Base-by-base conservation (phyloP, 345 rosid genomes). In the Bruguiera parviflora region DNA sequence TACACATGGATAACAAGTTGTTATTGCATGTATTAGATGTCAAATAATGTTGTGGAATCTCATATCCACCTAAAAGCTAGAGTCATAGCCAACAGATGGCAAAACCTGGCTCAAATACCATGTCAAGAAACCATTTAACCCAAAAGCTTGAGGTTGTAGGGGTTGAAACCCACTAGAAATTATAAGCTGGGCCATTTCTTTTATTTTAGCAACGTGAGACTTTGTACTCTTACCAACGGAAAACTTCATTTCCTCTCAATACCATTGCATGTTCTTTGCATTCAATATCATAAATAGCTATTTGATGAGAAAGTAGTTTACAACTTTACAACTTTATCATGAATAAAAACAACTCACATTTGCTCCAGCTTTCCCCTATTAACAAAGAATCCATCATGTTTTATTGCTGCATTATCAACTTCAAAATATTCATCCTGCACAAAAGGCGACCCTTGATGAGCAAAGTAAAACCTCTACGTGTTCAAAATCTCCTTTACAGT, bases 381-480 rank as follows among this genome's bases (percentile, higher is more conserved):
- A 75, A 94, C 85, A 87, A 89, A 91, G 83, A 89, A 94, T 60
- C 98, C 97, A 73, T 84, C 89, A 66, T 93, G 93, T 77, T 91
- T 91, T 73, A 89, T 78, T 63, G 86, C 87, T 59, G 98, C 84
- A 86, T 89, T 84, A 83, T 93, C 98, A 77, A 93, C 97, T 80
- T 91, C 92, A 78, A 93, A 93, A 83, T 93, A 93, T 75, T 91
- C 97, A 85, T 93, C 98, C 98, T 93, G 90, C 84, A 82, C 20
- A 57, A 56, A 25, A 6, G 39, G 39, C 39, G 28, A 56, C 1
- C 29, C 63, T 27, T 39, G 53, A 61, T 39, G 4, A 71, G 43
- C 27, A 65, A 58, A 46, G 28, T 5, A 51, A 64, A 24, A 25
- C 56, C 9, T n/a, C 32, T 28, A 43, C 53, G 56, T 1, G 22